phyloP scores from a whole-genome alignment of 495 filamentous ascomycete species.

The Cladorrhinum samala region DNA sequence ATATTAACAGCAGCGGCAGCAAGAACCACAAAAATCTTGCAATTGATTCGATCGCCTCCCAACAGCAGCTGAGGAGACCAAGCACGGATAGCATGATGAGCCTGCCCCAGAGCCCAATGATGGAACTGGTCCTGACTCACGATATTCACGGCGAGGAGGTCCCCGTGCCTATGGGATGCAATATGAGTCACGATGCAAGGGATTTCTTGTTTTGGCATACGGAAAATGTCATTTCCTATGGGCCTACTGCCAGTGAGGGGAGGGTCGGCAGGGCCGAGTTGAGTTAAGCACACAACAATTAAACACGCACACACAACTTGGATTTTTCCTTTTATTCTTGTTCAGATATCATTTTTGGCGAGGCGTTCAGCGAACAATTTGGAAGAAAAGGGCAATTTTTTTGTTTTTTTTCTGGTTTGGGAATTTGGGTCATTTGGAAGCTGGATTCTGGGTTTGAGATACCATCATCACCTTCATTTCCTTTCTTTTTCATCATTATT shows the following conservation, averaged over 20 bases:
- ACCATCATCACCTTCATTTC: background rate
- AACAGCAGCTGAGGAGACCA: constrained; percentile 2
- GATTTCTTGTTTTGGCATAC: constrained; percentile 7
- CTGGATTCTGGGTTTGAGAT: background rate
- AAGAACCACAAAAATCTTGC: constrained; percentile 2
- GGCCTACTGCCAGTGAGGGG: background rate
- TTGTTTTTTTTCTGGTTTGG: background rate
- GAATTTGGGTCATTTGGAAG: too few species aligned
- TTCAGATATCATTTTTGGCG: background rate
- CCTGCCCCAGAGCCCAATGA: constrained; percentile 47
- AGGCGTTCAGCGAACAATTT: background rate
- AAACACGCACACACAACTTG: background rate
- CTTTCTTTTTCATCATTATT: background rate
- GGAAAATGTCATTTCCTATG: constrained; percentile 12
- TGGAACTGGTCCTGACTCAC: constrained; percentile 37
- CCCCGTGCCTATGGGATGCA: constrained; percentile 50
- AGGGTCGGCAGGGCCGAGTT: background rate
- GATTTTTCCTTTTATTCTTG: background rate
- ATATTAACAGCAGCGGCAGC: background rate
- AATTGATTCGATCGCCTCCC: constrained; percentile 10
- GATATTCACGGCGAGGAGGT: constrained; percentile 36
- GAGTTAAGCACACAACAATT: background rate
- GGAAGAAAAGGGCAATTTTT: background rate
- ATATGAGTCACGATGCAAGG: constrained; percentile 44
- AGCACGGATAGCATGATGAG: constrained; percentile 32